Conservation (phyloP, 2,329 filamentous ascomycete species). For the Pezicula carpinea region DNA sequence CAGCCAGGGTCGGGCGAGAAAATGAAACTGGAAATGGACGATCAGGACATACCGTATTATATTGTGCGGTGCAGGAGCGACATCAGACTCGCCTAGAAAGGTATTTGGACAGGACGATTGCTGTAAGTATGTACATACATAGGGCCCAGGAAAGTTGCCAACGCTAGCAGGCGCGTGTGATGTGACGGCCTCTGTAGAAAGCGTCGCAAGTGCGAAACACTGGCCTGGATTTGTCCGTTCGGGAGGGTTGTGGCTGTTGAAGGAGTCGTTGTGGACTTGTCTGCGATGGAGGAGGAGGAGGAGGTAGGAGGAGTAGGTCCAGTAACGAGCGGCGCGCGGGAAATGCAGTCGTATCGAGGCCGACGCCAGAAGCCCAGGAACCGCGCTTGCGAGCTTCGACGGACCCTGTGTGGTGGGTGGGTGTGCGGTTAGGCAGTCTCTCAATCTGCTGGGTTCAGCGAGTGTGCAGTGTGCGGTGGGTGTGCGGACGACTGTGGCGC, state of each 20-base stretch:
- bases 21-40: constrained; percentile 18
- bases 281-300: background rate
- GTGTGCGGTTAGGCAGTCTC: too few species aligned
- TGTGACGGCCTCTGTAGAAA: background rate
- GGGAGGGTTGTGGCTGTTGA: background rate
- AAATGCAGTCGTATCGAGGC: background rate
- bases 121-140: too few species aligned
- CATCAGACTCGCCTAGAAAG: background rate
- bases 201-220: background rate
- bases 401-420: too few species aligned
- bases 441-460: background rate
- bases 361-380: background rate
- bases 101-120: too few species aligned
- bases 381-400: background rate
- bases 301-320: too few species aligned
- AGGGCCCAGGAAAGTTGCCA: too few species aligned
- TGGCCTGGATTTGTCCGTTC: background rate
- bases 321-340: background rate
- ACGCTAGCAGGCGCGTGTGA: background rate
- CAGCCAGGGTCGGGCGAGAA: constrained; percentile 1
- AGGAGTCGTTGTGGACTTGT: background rate
- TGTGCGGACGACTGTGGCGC: background rate
- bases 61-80: constrained; percentile 7
- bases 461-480: too few species aligned
- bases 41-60: constrained; percentile 21